These are phyloP conservation scores for Cladophialophora bantiana DNA, from an alignment of 2,329 filamentous ascomycete species.

Conservation along the genomic window DNA sequence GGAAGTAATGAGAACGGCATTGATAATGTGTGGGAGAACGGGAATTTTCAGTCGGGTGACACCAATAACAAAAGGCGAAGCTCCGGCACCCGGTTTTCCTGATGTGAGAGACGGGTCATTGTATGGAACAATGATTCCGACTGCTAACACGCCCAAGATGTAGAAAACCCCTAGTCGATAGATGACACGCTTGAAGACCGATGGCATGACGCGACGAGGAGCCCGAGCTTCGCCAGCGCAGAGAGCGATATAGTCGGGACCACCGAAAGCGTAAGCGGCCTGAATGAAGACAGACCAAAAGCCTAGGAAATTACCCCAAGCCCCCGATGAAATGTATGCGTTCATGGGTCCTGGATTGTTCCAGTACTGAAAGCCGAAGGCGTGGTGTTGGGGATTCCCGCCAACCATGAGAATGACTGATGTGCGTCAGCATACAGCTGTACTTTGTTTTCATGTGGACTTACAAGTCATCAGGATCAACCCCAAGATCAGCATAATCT, in stretches of 20 bases:
- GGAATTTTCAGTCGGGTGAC: slow-evolving; percentile 48
- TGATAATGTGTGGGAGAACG: slow-evolving; percentile 49
- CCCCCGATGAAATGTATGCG: slow-evolving; percentile 63
- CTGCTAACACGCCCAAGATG: slow-evolving; percentile 60
- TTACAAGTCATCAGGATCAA: slow-evolving; percentile 47
- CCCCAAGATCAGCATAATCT: slow-evolving; percentile 60
- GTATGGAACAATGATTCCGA: slow-evolving; percentile 68
- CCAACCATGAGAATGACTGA: slow-evolving; percentile 56
- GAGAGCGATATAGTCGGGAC: slow-evolving; percentile 59
- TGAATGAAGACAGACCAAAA: slow-evolving; percentile 55
- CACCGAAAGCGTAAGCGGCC: slow-evolving; percentile 51
- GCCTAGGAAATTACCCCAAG: slow-evolving; percentile 50
- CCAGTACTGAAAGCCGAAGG: slow-evolving; percentile 57
- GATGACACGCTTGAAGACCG: slow-evolving; percentile 60
- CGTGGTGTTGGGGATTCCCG: slow-evolving; percentile 54
- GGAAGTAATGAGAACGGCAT: slow-evolving; percentile 49
- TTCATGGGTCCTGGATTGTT: slow-evolving; percentile 67
- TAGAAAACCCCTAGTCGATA: slow-evolving; percentile 65
- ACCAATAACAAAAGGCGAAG: slow-evolving; percentile 61
- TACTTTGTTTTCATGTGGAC: no score
- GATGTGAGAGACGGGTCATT: slow-evolving; percentile 60
- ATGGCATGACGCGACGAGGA: slow-evolving; percentile 60
- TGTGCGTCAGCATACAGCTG: slow-evolving; percentile 38
- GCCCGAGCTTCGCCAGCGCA: slow-evolving; percentile 61
- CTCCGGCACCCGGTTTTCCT: slow-evolving; percentile 40